Evolutionary conservation across 352 stramenopile genomes (phyloP), one percentile per base, ranked within the genome.

Genomic region (Globisporangium cystogenes): DNA sequence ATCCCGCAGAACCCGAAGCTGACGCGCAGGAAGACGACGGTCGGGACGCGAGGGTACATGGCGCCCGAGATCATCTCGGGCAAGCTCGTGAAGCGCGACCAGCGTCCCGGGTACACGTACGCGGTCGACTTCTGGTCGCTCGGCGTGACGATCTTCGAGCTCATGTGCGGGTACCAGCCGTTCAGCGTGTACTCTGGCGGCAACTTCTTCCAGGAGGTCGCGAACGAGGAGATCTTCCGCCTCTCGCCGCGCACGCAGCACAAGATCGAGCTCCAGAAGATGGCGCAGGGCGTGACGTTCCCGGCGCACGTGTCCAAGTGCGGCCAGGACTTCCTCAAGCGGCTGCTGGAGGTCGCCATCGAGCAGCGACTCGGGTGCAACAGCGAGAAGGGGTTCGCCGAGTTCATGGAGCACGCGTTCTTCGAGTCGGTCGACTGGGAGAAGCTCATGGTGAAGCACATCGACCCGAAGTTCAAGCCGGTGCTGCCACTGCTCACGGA

Each of bases 11-110:
- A 86, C 35, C 64, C 80, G 3, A 86, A 84, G 39, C 60, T 86
- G 24, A 87, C 70, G n/a, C 69, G 77, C 20, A 61, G 78, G 24
- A 92, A 89, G 68, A 91, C 77, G 12, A 89, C 78, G 4, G 89
- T 97, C 23, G 88, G 88, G 4, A 96, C 86, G 11, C 74, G 87
- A 55, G 88, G 86, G 2, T 96, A 96, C 67, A 95, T 96, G 86
- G 85, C 86, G n/a, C 86, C 86, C 4, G 88, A 96, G 58, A 93
- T 96, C 60, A 90, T 95, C 27, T 88, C 79, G 0, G 82, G 87
- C 27, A 89, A 95, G 53, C 65, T 87, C n/a, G 69, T 92, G 37
- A 84, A 87, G 49, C 72, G 81, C 21, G 74, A 88, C 26, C 77
- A 94, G 60, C 77, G 80, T 2, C 75, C 78, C 4, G 86, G 86